phyloP scores from a whole-genome alignment of 305 asterid genomes.

The Fraxinus baroniana region DNA sequence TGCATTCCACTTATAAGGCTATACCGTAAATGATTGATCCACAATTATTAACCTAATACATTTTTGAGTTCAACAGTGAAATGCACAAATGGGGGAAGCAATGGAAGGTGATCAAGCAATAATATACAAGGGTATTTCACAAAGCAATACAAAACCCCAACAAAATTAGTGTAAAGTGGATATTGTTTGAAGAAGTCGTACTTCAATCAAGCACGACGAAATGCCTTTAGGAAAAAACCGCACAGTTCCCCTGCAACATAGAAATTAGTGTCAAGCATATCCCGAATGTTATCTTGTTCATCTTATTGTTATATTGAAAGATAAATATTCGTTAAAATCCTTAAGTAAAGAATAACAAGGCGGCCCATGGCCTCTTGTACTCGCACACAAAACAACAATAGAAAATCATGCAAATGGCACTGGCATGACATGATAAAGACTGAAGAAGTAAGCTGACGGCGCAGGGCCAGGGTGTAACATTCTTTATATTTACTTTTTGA shows the following conservation, averaged over 20 bases:
- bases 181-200: constrained; percentile 35
- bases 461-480: neutral
- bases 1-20: neutral
- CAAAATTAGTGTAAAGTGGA: constrained; percentile 8
- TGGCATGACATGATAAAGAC: neutral
- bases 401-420: neutral
- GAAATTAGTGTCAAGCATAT: constrained; percentile 20
- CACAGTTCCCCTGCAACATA: constrained; percentile 82
- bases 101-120: constrained; percentile 12
- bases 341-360: neutral
- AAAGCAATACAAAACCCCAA: neutral
- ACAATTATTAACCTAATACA: constrained; percentile 2
- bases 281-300: neutral
- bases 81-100: neutral
- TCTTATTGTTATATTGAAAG: neutral
- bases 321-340: neutral
- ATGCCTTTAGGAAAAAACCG: constrained; percentile 85
- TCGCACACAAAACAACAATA: neutral
- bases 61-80: neutral
- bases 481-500: neutral
- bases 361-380: neutral
- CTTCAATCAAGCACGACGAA: constrained; percentile 71
- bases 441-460: neutral
- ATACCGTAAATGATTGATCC: neutral
- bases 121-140: neutral